Base-by-base conservation (phyloP, 306 rosid species). In the Vigna reflexopilosa region DNA sequence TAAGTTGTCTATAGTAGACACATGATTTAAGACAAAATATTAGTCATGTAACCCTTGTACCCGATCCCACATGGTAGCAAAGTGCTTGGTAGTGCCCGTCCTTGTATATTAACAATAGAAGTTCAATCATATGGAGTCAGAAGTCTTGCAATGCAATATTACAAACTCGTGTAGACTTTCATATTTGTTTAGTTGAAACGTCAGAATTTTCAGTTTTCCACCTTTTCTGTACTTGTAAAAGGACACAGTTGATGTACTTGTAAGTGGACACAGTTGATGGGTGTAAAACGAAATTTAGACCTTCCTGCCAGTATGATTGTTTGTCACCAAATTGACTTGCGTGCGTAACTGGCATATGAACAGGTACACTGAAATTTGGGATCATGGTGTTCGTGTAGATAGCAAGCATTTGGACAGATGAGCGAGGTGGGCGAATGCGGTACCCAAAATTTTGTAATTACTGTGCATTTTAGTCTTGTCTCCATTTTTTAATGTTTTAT, bases 341-440 rank as follows among this genome's bases (percentile, higher is more conserved):
- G 55, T 15, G 80, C 38, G 20, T 67, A 20, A 62, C 77, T 77
- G 71, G 40, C 55, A 16, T 67, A 10, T 82, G 62, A 69, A 34
- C 87, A 91, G 97, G 91, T 89, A 75, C 73, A 30, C 73, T 56
- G 97, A 92, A 88, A 81, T 73, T 55, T 94, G 97, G 98, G 84
- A 89, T 64, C 86, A 78, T 5, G 98, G 98, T 42, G 81, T 85
- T 80, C 91, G 88, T 54, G 56, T 83, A 65, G 90, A 89, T 67
- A 78, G 88, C 78, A 74, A 75, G 82, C 83, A 65, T 54, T 52
- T 86, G 76, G 93, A 87, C 50, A 42, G 83, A 73, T 75, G 72
- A 52, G 56, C 77, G 71, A 79, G 77, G 77, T 17, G 68, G 54
- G 36, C 84, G 57, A 77, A 62, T 22, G 49, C 16, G 65, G 84